Conservation (phyloP, 306 rosid genomes). For the Castanopsis chinensis region DNA sequence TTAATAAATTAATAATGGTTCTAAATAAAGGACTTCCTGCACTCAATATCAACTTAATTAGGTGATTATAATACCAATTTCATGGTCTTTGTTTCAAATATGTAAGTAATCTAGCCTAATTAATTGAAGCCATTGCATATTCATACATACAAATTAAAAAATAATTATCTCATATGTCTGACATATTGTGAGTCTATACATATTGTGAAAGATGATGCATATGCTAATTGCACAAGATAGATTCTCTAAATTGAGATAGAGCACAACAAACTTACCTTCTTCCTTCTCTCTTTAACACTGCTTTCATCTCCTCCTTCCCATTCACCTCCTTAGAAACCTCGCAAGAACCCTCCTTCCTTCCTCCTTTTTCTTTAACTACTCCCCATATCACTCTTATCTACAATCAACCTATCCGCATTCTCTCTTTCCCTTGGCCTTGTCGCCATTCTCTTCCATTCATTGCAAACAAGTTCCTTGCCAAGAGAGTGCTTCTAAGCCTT, state of each 20-base stretch:
- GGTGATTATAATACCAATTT: too few species aligned
- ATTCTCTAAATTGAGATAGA: background rate
- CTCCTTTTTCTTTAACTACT: constrained; percentile 20
- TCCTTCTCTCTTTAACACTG: constrained; percentile 41
- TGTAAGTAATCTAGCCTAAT: too few species aligned
- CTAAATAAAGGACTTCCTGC: too few species aligned
- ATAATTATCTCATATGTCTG: too few species aligned
- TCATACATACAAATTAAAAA: too few species aligned
- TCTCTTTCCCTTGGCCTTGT: constrained; percentile 60
- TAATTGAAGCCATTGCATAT: too few species aligned
- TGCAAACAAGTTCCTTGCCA: constrained; percentile 74
- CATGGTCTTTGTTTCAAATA: too few species aligned
- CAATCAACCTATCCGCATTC: constrained; percentile 33
- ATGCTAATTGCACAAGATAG: background rate
- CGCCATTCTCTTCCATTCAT: constrained; percentile 78
- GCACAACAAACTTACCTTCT: constrained; percentile 40
- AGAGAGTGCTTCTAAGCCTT: constrained; percentile 67
- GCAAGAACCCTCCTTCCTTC: constrained; percentile 13
- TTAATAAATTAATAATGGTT: too few species aligned
- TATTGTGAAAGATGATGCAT: too few species aligned
- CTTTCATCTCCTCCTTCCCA: constrained; percentile 34
- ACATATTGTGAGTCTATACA: too few species aligned
- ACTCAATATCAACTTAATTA: too few species aligned
- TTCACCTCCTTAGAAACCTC: constrained; percentile 41
- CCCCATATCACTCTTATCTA: constrained; percentile 25